These are phyloP conservation scores for Pseudogymnoascus sp. DNA, from an alignment of 2,329 filamentous ascomycete species.

Conservation along the genomic window DNA sequence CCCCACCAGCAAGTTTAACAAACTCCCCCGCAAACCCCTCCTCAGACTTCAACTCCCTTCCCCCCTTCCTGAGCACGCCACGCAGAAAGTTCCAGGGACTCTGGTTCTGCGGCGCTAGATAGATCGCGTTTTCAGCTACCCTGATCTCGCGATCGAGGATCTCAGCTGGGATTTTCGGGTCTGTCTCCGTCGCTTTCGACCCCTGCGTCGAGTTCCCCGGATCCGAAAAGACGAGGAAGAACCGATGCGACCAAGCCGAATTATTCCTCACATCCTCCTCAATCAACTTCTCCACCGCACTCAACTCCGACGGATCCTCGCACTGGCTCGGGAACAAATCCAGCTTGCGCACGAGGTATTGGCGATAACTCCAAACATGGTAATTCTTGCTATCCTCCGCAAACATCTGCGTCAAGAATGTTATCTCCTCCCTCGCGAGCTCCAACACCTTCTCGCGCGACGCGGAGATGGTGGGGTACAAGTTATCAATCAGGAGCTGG, in stretches of 20 bases:
- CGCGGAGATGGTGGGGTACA: conserved; percentile 51
- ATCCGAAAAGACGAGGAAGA: conserved; percentile 77
- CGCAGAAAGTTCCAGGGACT: conserved; percentile 89
- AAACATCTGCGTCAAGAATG: conserved; percentile 75
- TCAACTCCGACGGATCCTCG: conserved; percentile 52
- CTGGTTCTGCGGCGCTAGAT: conserved; percentile 82
- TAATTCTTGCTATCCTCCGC: conserved; percentile 90
- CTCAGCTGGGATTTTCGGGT: conserved; percentile 49
- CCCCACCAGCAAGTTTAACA: conserved; percentile 37
- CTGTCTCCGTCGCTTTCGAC: conserved; percentile 43
- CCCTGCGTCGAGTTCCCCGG: conserved; percentile 41
- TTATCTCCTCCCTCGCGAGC: conserved; percentile 58
- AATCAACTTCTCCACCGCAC: conserved; percentile 64
- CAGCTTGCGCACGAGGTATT: conserved; percentile 57
- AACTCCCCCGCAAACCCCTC: conserved; percentile 45
- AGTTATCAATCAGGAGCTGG: conserved; percentile 54
- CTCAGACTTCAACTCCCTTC: conserved; percentile 38
- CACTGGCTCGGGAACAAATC: conserved; percentile 57
- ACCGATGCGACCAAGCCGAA: conserved; percentile 94
- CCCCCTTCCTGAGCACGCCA: conserved; percentile 64
- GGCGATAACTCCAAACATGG: conserved; percentile 94
- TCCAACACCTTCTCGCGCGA: conserved; percentile 46
- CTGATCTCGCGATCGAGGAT: conserved; percentile 67
- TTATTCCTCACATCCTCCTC: conserved; percentile 85
- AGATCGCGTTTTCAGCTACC: conserved; percentile 66